Base-by-base conservation (phyloP, 306 rosid species). In the Quercus aquifolioides region DNA sequence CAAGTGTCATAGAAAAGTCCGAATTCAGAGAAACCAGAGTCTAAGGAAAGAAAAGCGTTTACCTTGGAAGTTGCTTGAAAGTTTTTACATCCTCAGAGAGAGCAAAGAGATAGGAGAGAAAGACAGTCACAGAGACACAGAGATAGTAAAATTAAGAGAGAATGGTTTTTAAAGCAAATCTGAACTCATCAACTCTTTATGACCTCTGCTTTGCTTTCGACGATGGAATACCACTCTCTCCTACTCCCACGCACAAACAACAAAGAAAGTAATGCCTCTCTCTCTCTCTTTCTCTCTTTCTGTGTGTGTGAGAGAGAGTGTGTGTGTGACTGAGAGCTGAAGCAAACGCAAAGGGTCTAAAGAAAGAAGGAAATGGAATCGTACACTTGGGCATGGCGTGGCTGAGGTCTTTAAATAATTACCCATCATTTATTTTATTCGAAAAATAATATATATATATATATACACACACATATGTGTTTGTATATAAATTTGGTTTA, bases 151-250 rank as follows among this genome's bases (percentile, higher is more conserved):
- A 31, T 4, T 31, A 31, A 38, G 43, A 38, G 46, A 12, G 54
- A 49, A 49, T 49, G 54, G 17, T 49, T 49, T 49, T 49, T 49
- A 49, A 49, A 49, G 15, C 28, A 49, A 31, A 11, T 79, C 74
- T 73, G 35, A 41, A 41, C 46, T 41, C 46, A 41, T 73, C 58
- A 56, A 46, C 80, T 80, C 46, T 71, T 46, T 55, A 12, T 65
- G 31, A 0, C 46, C 46, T 7, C 46, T 41, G 73, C 65, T 77
- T 55, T 85, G 88, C 93, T 92, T 84, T 85, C 85, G 86, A 85
- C 92, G 92, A 87, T 63, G 92, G 94, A 87, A 84, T 74, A 84
- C 86, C 94, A 84, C 90, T 71, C 76, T 13, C 60, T 5, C 26
- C 4, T 26, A 9, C 31, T 68, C 18, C 3, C 8, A 26, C 38